These are phyloP conservation scores for Babesia caballi DNA, from an alignment of 169 alveolate genomes.

Conservation along the genomic window DNA sequence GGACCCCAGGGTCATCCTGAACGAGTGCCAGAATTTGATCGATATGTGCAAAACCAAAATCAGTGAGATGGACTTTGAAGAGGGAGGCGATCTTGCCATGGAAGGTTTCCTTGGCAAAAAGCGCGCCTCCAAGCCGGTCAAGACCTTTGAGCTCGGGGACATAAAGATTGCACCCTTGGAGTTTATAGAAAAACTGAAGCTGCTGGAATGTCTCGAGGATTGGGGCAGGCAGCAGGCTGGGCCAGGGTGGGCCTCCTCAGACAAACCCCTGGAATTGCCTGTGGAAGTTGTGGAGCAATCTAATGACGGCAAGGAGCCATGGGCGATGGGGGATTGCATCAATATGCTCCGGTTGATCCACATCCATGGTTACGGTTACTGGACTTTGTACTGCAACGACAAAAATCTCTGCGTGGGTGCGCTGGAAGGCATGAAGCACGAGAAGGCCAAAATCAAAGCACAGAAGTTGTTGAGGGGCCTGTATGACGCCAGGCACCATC, in stretches of 20 bases:
- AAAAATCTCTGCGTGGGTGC: conserved; percentile 71
- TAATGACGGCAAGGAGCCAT: conserved; percentile 72
- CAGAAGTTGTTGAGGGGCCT: conserved; percentile 73
- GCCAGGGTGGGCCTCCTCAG: conserved; percentile 54
- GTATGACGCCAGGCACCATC: conserved; percentile 44
- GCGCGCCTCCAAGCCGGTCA: conserved; percentile 13
- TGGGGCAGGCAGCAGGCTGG: conserved; percentile 63
- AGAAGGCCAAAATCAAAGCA: conserved; percentile 74
- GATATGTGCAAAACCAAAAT: conserved; percentile 71
- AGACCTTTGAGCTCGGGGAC: conserved; percentile 67
- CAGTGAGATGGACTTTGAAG: conserved; percentile 52
- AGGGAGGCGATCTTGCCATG: conserved; percentile 19
- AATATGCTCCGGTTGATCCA: conserved; percentile 81
- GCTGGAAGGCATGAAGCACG: conserved; percentile 74
- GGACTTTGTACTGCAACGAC: conserved; percentile 83
- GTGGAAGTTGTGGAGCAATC: conserved; percentile 38
- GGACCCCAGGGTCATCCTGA: conserved; percentile 73
- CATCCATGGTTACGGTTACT: conserved; percentile 84
- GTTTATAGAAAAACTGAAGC: conserved; percentile 67
- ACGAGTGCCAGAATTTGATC: conserved; percentile 74
- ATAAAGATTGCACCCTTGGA: conserved; percentile 68
- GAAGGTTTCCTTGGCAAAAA: conserved; percentile 14
- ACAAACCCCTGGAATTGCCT: conserved; percentile 31
- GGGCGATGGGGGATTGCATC: conserved; percentile 77
- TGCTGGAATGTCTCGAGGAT: conserved; percentile 64